Conservation (phyloP, 2,329 filamentous ascomycete genomes). For the Metarhizium brunneum region DNA sequence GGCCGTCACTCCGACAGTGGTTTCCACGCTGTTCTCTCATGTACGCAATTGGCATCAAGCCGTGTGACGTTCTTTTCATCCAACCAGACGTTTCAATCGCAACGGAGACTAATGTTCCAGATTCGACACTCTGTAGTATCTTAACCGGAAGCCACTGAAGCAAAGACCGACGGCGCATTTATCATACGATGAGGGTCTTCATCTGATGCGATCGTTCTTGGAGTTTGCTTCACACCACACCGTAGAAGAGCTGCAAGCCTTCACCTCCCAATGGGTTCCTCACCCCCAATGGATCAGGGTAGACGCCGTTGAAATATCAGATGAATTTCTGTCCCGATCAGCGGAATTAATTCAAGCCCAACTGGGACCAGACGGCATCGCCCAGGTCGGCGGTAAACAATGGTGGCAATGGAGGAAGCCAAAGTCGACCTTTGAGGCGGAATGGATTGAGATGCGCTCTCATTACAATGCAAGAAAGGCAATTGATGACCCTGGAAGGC, state of each 20-base stretch:
- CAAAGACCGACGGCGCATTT: slow-evolving; percentile 83
- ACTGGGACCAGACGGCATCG: slow-evolving; percentile 67
- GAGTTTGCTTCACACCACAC: slow-evolving; percentile 78
- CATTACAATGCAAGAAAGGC: slow-evolving; percentile 62
- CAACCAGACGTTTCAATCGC: neutral
- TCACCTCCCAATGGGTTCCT: slow-evolving; percentile 87
- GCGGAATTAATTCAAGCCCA: slow-evolving; percentile 61
- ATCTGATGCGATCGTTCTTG: slow-evolving; percentile 80
- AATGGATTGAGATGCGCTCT: slow-evolving; percentile 94
- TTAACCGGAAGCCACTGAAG: slow-evolving; percentile 65
- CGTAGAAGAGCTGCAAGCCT: slow-evolving; percentile 86
- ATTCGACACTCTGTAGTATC: slow-evolving; percentile 47
- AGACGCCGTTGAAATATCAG: slow-evolving; percentile 57
- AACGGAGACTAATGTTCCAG: neutral
- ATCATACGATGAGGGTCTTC: slow-evolving; percentile 87
- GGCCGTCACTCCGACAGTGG: slow-evolving; percentile 78
- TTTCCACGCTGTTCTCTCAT: slow-evolving; percentile 81
- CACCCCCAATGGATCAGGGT: slow-evolving; percentile 80
- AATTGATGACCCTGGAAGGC: slow-evolving; percentile 48
- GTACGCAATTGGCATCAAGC: slow-evolving; percentile 37
- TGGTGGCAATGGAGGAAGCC: slow-evolving; percentile 87
- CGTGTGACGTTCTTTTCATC: neutral
- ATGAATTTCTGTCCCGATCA: slow-evolving; percentile 53
- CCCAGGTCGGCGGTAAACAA: slow-evolving; percentile 66
- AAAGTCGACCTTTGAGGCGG: slow-evolving; percentile 59